Evolutionary conservation across 2,329 filamentous ascomycete species (phyloP).

Genomic region (Trichoderma endophyticum): DNA sequence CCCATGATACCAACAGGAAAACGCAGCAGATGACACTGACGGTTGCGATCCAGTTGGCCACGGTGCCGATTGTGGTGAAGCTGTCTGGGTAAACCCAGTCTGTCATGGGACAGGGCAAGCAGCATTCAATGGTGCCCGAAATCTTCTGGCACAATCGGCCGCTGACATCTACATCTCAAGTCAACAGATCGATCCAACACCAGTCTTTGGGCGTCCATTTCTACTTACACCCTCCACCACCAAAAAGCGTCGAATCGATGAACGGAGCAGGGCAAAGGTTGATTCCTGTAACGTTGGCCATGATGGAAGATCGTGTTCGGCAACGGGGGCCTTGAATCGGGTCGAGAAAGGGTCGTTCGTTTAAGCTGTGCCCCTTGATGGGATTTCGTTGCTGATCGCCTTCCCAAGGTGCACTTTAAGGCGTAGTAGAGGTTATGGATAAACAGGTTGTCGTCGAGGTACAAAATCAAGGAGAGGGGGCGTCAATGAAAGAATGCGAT

Average conservation of each 20-base stretch:
- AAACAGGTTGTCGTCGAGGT: background rate
- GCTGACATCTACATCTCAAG: slow-evolving; percentile 48
- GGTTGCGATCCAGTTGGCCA: slow-evolving; percentile 81
- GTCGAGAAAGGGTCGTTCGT: background rate
- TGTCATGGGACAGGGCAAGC: slow-evolving; percentile 83
- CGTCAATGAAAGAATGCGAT: background rate
- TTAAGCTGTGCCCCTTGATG: background rate
- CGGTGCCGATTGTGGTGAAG: slow-evolving; percentile 57
- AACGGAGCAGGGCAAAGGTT: slow-evolving; percentile 66
- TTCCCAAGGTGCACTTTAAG: background rate
- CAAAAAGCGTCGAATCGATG: slow-evolving; percentile 60
- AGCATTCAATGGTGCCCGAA: slow-evolving; percentile 61
- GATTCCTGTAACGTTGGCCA: slow-evolving; percentile 39
- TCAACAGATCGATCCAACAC: slow-evolving; percentile 5
- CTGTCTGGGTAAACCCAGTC: slow-evolving; percentile 68
- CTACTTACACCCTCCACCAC: slow-evolving; percentile 62
- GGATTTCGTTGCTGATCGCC: background rate
- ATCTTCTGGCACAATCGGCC: slow-evolving; percentile 54
- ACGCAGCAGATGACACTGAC: slow-evolving; percentile 66
- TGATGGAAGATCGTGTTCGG: slow-evolving; percentile 20
- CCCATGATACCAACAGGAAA: slow-evolving; percentile 78
- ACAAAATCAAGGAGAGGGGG: slow-evolving; percentile 1
- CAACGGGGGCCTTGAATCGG: background rate
- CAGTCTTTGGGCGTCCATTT: background rate
- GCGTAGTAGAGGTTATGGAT: background rate